Evolutionary conservation across 73 alveolate genomes (phyloP).

Genomic region (Blepharisma stoltei): DNA sequence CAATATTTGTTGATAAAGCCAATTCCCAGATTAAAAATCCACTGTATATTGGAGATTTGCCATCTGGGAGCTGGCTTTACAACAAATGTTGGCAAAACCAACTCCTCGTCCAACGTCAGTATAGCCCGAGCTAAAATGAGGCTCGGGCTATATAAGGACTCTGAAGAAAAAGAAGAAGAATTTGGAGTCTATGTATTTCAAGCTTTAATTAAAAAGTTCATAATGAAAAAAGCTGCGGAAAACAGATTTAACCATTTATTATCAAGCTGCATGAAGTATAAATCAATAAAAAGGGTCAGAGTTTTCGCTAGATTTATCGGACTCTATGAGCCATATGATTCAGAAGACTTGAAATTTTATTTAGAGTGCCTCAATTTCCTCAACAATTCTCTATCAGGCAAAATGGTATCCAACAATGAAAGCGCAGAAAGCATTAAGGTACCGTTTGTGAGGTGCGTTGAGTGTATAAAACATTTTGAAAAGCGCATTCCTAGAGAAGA

Average conservation of each 20-base stretch:
- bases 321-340: not conserved
- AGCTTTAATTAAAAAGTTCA: constrained; percentile 3
- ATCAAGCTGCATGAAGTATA: constrained; percentile 26
- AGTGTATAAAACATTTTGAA: not conserved
- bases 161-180: not conserved
- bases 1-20: no score
- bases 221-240: constrained; percentile 28
- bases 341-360: not conserved
- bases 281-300: not conserved
- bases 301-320: constrained; percentile 2
- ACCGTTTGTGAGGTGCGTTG: not conserved
- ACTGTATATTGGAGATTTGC: no score
- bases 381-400: not conserved
- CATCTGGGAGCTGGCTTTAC: no score
- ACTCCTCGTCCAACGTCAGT: no score
- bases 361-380: constrained; percentile 2
- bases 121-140: no score
- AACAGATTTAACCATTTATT: constrained; percentile 15
- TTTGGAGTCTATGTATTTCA: constrained; percentile 22
- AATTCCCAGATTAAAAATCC: no score
- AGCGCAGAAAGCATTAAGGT: not conserved
- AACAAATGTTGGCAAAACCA: no score
- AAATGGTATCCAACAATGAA: not conserved
- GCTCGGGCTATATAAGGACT: not conserved
- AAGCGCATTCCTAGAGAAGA: not conserved